Percentiles rank a stretch among this genome's conserved stretches.
Evolutionary conservation across 306 rosid genomes (phyloP).

Genomic region (cucumber (Cucumis sativus)): DNA sequence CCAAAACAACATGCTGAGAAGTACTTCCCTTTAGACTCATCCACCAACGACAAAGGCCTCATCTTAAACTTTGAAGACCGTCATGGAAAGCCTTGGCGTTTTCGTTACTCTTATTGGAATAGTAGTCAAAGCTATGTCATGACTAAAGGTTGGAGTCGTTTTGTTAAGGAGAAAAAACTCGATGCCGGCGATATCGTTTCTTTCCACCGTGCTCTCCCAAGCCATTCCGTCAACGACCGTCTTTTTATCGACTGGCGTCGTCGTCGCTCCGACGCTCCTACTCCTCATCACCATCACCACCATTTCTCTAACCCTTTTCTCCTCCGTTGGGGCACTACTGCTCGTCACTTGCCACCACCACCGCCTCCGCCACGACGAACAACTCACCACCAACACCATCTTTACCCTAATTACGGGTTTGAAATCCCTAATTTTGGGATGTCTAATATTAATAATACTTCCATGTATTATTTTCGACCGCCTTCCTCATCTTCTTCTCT

Average conservation of each 20-base stretch:
- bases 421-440: background rate
- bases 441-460: background rate
- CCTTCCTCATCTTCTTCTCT: background rate
- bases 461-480: background rate
- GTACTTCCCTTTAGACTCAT: slow-evolving; percentile 10
- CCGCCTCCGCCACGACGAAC: background rate
- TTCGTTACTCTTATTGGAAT: slow-evolving; percentile 22
- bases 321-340: background rate
- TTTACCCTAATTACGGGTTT: background rate
- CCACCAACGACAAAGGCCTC: slow-evolving; percentile 11
- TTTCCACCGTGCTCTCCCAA: background rate
- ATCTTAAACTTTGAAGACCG: slow-evolving; percentile 14
- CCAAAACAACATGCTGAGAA: slow-evolving; percentile 16
- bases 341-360: background rate
- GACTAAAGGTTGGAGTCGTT: slow-evolving; percentile 16
- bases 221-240: slow-evolving; percentile 2
- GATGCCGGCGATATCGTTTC: slow-evolving; percentile 14
- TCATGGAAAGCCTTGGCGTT: slow-evolving; percentile 13
- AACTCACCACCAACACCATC: background rate
- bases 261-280: background rate
- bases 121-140: slow-evolving; percentile 18
- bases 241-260: slow-evolving; percentile 14
- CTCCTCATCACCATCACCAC: background rate
- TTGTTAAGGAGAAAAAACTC: slow-evolving; percentile 14
- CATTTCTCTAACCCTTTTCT: background rate